These are phyloP conservation scores for Suillus subalutaceus DNA, from an alignment of 768 basidiomycete genomes.

Conservation along the genomic window DNA sequence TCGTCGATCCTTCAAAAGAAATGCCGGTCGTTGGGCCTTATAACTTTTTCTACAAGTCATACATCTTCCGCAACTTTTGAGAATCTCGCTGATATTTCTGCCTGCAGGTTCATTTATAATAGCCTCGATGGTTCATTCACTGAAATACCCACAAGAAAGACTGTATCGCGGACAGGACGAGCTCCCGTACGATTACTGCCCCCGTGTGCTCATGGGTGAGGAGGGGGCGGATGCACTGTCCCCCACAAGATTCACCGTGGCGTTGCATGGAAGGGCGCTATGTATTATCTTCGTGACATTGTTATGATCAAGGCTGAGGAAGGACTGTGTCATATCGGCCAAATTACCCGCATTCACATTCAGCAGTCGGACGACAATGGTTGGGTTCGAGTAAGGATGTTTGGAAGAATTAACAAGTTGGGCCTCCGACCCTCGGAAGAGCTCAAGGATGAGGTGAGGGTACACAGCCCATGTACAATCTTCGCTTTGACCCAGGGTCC, in stretches of 20 bases:
- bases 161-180: conserved; percentile 14
- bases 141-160: conserved; percentile 37
- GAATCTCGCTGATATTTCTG: not conserved
- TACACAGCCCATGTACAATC: not conserved
- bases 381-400: conserved; percentile 40
- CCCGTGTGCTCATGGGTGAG: conserved; percentile 43
- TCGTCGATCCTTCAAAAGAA: conserved; percentile 28
- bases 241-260: conserved; percentile 40
- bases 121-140: conserved; percentile 48
- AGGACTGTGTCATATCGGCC: conserved; percentile 61
- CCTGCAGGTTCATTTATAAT: conserved; percentile 53
- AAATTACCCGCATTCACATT: conserved; percentile 40
- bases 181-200: conserved; percentile 55
- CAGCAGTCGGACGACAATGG: conserved; percentile 19
- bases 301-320: conserved; percentile 49
- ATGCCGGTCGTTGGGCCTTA: conserved; percentile 31
- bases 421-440: conserved; percentile 40
- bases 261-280: conserved; percentile 46
- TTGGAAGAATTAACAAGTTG: conserved; percentile 53
- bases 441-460: conserved; percentile 60
- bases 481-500: conserved; percentile 6
- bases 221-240: conserved; percentile 36
- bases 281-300: conserved; percentile 67
- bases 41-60: conserved; percentile 63
- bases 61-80: conserved; percentile 12